phyloP scores from a whole-genome alignment of 192 early-diverging fungal species.

The Dissophora ornata region DNA sequence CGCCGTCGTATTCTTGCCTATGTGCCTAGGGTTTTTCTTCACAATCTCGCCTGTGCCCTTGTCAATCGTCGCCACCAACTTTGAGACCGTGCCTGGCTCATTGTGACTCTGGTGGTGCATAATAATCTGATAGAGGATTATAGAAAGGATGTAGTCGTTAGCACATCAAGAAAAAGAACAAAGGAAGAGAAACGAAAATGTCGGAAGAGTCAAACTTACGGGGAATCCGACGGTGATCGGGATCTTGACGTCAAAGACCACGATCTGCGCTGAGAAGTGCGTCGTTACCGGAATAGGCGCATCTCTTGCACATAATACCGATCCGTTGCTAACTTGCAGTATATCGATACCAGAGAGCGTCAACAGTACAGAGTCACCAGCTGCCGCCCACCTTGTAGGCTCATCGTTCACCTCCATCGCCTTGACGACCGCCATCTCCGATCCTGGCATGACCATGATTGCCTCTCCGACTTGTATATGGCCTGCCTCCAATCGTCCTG shows the following conservation, averaged over 20 bases:
- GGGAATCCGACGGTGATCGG: conserved; percentile 95
- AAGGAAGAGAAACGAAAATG: neutral
- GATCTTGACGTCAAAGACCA: conserved; percentile 92
- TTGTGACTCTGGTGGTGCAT: conserved; percentile 88
- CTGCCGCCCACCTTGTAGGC: conserved; percentile 86
- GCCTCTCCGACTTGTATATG: conserved; percentile 89
- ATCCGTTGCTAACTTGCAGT: conserved; percentile 77
- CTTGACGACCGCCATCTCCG: conserved; percentile 79
- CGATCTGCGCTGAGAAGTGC: conserved; percentile 85
- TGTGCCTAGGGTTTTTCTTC: conserved; percentile 82
- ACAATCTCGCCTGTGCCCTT: conserved; percentile 85
- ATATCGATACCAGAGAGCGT: conserved; percentile 79
- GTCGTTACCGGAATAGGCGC: conserved; percentile 81
- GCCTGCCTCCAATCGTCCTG: conserved; percentile 90
- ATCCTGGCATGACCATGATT: conserved; percentile 84
- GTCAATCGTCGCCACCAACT: conserved; percentile 82
- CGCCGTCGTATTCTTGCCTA: conserved; percentile 73
- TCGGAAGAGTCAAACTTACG: conserved; percentile 57
- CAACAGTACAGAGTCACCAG: conserved; percentile 91
- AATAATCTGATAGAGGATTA: too few relatives aligned
- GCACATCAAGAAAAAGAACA: too few relatives aligned
- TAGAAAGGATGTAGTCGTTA: too few relatives aligned
- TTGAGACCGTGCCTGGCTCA: conserved; percentile 80
- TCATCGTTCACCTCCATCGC: conserved; percentile 81
- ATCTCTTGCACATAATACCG: conserved; percentile 80